A percentile compares a stretch with the other conserved stretches of the same genome.
Evolutionary conservation across 2,329 filamentous ascomycete species (phyloP).

Genomic region (Epicoccum sorghinum): DNA sequence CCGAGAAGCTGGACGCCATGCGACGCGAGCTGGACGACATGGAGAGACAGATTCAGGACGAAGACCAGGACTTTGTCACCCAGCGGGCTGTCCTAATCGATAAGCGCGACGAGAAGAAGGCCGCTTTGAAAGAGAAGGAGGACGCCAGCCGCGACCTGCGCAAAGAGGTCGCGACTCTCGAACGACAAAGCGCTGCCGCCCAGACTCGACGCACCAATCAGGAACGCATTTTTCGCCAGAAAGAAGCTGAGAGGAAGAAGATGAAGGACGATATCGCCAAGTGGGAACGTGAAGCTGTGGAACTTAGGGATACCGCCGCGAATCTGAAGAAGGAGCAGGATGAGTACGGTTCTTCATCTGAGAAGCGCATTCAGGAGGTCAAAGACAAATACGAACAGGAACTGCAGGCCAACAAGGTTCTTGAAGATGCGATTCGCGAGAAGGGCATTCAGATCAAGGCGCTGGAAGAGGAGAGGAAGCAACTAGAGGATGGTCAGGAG

Average conservation of each 20-base stretch:
- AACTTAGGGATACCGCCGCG: slow-evolving; percentile 60
- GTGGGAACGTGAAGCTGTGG: slow-evolving; percentile 69
- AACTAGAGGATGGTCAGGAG: slow-evolving; percentile 52
- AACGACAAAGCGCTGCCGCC: slow-evolving; percentile 79
- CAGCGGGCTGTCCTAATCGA: slow-evolving; percentile 63
- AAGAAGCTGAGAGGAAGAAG: slow-evolving; percentile 70
- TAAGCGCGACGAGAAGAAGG: slow-evolving; percentile 79
- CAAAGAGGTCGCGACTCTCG: slow-evolving; percentile 78
- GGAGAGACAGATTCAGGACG: slow-evolving; percentile 69
- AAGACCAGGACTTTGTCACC: slow-evolving; percentile 58
- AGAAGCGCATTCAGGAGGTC: slow-evolving; percentile 49
- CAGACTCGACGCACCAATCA: slow-evolving; percentile 80
- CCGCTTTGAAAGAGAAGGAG: slow-evolving; percentile 85
- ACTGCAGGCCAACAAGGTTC: slow-evolving; percentile 58
- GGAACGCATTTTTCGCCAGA: slow-evolving; percentile 73
- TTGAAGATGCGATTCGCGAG: slow-evolving; percentile 76
- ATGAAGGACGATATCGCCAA: slow-evolving; percentile 72
- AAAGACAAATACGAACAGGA: slow-evolving; percentile 52
- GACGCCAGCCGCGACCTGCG: slow-evolving; percentile 85
- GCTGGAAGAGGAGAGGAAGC: slow-evolving; percentile 73
- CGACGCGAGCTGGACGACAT: slow-evolving; percentile 84
- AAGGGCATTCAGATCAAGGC: slow-evolving; percentile 74
- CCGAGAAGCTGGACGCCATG: slow-evolving; percentile 78
- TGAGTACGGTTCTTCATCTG: slow-evolving; percentile 43
- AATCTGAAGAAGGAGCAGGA: slow-evolving; percentile 51